Conservation (phyloP, 495 filamentous ascomycete species). For the Physcia stellaris region DNA sequence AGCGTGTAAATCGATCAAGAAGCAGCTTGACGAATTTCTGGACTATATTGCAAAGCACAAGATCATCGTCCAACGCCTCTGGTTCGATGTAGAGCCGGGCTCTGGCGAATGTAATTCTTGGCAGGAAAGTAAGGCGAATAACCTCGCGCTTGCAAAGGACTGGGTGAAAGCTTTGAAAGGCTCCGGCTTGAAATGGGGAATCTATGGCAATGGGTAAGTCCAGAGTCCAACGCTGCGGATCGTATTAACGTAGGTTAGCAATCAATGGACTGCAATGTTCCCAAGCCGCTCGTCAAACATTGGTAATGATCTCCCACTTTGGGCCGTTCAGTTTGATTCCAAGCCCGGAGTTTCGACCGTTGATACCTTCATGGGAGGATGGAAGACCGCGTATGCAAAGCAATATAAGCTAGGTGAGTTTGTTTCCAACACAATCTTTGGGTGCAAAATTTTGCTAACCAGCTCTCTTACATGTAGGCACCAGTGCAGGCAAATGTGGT, state of each 20-base stretch:
- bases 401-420: slow-evolving; percentile 12
- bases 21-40: slow-evolving; percentile 13
- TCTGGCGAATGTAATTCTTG: slow-evolving; percentile 8
- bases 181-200: slow-evolving; percentile 13
- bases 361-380: slow-evolving; percentile 18
- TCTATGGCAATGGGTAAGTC: slow-evolving; percentile 9
- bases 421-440: too few species aligned
- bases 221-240: not conserved
- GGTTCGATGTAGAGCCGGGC: slow-evolving; percentile 13
- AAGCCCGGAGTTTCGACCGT: slow-evolving; percentile 13
- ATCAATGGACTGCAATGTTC: slow-evolving; percentile 20
- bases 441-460: too few species aligned
- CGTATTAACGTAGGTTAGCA: slow-evolving; percentile 3
- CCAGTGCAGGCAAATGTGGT: too few species aligned
- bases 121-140: slow-evolving; percentile 8
- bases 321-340: slow-evolving; percentile 17
- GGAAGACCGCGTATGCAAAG: slow-evolving; percentile 19
- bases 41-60: slow-evolving; percentile 5
- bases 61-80: slow-evolving; percentile 11
- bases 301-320: slow-evolving; percentile 18
- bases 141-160: slow-evolving; percentile 11
- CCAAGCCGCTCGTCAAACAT: slow-evolving; percentile 14
- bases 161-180: slow-evolving; percentile 12
- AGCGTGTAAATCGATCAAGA: slow-evolving; percentile 10
- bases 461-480: too few species aligned